Percentiles rank a stretch among this genome's conserved stretches.
phyloP scores from a whole-genome alignment of 441 rosid genomes.

The Euphorbia corollata region DNA sequence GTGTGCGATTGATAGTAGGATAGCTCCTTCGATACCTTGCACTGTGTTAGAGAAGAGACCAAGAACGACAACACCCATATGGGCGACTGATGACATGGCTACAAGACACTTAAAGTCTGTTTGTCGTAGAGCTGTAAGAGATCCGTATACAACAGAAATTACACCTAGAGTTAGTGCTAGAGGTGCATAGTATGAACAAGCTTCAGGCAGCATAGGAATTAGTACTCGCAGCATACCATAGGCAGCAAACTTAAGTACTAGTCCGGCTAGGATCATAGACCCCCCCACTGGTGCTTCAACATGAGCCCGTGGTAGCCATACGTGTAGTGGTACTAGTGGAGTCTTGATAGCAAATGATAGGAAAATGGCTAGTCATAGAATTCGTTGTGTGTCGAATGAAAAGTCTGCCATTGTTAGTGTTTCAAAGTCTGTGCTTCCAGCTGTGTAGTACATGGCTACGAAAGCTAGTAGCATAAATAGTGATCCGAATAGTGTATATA shows the following conservation, averaged over 20 bases:
- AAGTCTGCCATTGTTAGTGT: not conserved
- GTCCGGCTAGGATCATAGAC: not conserved
- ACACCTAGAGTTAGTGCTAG: not conserved
- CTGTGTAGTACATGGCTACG: not conserved
- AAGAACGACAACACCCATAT: not conserved
- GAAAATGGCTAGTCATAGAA: not conserved
- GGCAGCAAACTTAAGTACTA: not conserved
- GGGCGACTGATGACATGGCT: not conserved
- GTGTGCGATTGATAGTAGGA: not conserved
- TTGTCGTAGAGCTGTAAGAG: not conserved
- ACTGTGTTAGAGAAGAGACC: not conserved
- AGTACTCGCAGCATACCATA: not conserved
- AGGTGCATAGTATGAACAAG: not conserved
- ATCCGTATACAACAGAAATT: not conserved
- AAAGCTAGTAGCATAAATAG: slow-evolving; percentile 7
- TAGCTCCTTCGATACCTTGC: not conserved
- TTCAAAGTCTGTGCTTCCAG: not conserved
- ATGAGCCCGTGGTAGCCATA: not conserved
- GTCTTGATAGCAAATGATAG: not conserved
- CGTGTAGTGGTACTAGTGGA: not conserved
- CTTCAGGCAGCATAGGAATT: not conserved
- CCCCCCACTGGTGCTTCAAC: not conserved
- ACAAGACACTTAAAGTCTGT: not conserved
- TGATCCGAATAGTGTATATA: slow-evolving; percentile 1
- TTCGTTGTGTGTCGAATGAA: not conserved